Evolutionary conservation across 202 grass and related monocot genomes (phyloP).

Genomic region (Digitaria exilis): DNA sequence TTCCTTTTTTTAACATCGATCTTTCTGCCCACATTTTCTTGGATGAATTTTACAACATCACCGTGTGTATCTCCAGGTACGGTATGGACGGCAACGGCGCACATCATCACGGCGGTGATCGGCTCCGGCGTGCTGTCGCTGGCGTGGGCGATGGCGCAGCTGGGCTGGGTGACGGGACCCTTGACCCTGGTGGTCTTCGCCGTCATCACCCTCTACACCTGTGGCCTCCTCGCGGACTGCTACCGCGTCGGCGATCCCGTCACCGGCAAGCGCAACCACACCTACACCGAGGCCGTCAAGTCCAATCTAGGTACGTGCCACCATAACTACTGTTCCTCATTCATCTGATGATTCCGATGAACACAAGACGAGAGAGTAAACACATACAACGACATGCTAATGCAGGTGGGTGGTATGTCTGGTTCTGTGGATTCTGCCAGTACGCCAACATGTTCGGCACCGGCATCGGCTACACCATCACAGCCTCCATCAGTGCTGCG

Average conservation of each 20-base stretch:
- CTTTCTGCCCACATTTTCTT: fast-evolving
- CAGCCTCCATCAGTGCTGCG: conserved; percentile 75
- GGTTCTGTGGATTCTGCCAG: conserved; percentile 76
- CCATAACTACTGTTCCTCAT: no score
- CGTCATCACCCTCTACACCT: conserved; percentile 77
- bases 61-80: not conserved
- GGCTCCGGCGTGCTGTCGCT: conserved; percentile 88
- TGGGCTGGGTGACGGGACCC: conserved; percentile 69
- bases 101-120: conserved; percentile 91
- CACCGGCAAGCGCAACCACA: conserved; percentile 75
- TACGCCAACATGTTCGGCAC: conserved; percentile 84
- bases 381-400: not conserved
- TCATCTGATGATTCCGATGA: not conserved
- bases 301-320: conserved; percentile 54
- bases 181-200: conserved; percentile 64
- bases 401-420: conserved; percentile 59
- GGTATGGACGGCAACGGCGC: conserved; percentile 72
- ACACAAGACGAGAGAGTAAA: not conserved
- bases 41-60: not conserved
- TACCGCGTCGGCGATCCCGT: conserved; percentile 68
- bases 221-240: conserved; percentile 77
- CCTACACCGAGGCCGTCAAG: conserved; percentile 76
- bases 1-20: not conserved
- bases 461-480: conserved; percentile 85
- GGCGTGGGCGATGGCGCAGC: conserved; percentile 80